phyloP scores from a whole-genome alignment of 2,329 filamentous ascomycete species.

The Paradendryphiella salina region DNA sequence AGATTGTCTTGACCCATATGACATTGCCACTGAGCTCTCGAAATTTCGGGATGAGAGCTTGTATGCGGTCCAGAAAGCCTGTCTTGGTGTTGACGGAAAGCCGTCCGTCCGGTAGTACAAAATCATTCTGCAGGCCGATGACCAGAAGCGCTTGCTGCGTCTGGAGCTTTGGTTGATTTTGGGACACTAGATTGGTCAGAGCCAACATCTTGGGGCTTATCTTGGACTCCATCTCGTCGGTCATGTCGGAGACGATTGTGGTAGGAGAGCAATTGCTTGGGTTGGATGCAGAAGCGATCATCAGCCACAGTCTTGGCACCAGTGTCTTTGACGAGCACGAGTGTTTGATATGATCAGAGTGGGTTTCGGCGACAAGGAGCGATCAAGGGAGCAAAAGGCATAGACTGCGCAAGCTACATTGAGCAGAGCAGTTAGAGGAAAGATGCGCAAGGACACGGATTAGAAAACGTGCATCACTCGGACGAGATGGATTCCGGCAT shows the following conservation, averaged over 20 bases:
- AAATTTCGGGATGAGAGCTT: constrained; percentile 70
- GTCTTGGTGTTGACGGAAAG: constrained; percentile 66
- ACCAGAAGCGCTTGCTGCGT: constrained; percentile 74
- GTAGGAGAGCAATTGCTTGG: constrained; percentile 1
- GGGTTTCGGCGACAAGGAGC: not conserved
- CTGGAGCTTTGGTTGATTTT: constrained; percentile 56
- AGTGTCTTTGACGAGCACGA: not conserved
- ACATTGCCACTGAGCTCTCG: constrained; percentile 69
- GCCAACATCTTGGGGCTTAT: constrained; percentile 41
- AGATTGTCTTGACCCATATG: constrained; percentile 83
- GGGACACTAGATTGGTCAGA: constrained; percentile 50
- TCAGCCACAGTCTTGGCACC: constrained; percentile 4
- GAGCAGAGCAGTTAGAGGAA: not conserved
- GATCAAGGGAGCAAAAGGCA: not conserved
- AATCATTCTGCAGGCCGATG: constrained; percentile 90
- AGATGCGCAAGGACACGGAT: not conserved
- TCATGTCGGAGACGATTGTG: constrained; percentile 12
- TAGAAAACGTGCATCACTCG: not conserved
- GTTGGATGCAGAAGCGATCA: constrained; percentile 1
- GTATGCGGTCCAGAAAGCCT: constrained; percentile 68
- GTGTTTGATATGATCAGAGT: not conserved
- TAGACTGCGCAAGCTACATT: not conserved
- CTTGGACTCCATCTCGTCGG: too few species aligned
- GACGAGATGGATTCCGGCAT: not conserved
- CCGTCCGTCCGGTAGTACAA: constrained; percentile 69